Base-by-base conservation (phyloP, 257 asterid species). In the Nicotiana paniculata region DNA sequence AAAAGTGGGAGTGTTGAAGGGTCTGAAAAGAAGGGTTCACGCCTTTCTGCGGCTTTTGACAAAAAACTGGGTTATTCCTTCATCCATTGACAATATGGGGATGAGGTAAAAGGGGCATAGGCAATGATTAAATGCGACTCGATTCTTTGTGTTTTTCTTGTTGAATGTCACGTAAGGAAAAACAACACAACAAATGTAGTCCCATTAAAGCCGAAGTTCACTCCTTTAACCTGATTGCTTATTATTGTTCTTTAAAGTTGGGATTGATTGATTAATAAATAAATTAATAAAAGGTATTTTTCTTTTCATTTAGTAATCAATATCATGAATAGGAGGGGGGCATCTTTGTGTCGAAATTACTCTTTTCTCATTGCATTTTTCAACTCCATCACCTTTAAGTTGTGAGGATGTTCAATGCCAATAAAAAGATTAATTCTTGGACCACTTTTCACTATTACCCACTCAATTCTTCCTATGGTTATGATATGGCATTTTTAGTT, bases 1-100 rank as follows among this genome's bases (percentile, higher is more conserved):
- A 96, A 93, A 33, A 91, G 90, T 61, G 84, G 13, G 18, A 2
- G 79, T 28, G 43, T 46, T 24, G 0, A 70, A 70, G 12, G 35
- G 59, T 1, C n/a, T 3, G 37, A 46, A 74, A 1, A 12, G 1
- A 51, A 74, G 39, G 30, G 35, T 61, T 3, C 16, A 13, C 28
- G 28, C 63, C 63, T 75, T 75, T 75, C 46, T 75, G 63, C 79
- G 46, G 63, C 79, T 75, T 75, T 75, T 51, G 79, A 75, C 63
- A 51, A 48, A 51, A 48, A 74, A 74, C 3, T 26, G 18, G 15
- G 70, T 26, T 12, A 74, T 74, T 51, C 13, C 3, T 26, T 51
- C 0, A 74, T 48, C 51, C 28, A 74, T 74, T 74, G 79, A 74
- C 62, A 43, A 70, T 43, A 70, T 70, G 17, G 6, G 16, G 6